Evolutionary conservation across 2,329 filamentous ascomycete genomes (phyloP), one percentile per base, ranked within the genome.

Genomic region (Didymella arachidicola): DNA sequence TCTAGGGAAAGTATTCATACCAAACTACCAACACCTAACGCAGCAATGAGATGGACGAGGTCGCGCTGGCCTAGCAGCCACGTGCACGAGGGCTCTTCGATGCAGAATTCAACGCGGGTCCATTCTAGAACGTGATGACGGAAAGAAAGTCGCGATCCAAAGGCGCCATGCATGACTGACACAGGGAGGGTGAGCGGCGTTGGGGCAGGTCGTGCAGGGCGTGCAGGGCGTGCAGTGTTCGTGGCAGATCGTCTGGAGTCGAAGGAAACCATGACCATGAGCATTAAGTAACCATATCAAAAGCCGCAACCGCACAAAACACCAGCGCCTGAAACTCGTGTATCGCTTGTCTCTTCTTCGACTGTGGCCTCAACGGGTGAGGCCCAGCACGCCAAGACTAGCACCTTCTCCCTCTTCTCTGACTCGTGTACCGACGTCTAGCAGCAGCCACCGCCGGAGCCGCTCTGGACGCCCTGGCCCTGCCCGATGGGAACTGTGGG

Each of bases 401-500:
- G 38, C 38, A 32, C 7, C 46, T 30, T 38, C 42, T 19, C 44
- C 43, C 43, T 26, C 39, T 53, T 42, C 50, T 27, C n/a, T 38
- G 29, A 22, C 14, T 39, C 51, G 62, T 84, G 18, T 18, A 19
- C 36, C 49, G 29, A 26, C 8, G 62, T 84, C 83, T 96, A 97
- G 84, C 93, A 97, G 87, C 93, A 97, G 78, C 92, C 89, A 76
- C 90, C 89, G 77, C 87, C 91, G 72, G 91, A 91, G 71, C 90
- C 90, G 73, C 88, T 91, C 79, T 96, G 91, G 69, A 99, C 94
- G 72, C 93, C 93, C 80, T 96, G 93, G 76, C 95, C 95, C 78
- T 93, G 90, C 60, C 93, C 92, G 73, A 99, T 95, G 79, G 97
- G 93, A 72, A 99, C 93, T 72, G 92, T 96, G 67, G 94, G 94